These are phyloP conservation scores for Helicocarpus griseus DNA, from an alignment of 2,329 filamentous ascomycete genomes.

Conservation along the genomic window DNA sequence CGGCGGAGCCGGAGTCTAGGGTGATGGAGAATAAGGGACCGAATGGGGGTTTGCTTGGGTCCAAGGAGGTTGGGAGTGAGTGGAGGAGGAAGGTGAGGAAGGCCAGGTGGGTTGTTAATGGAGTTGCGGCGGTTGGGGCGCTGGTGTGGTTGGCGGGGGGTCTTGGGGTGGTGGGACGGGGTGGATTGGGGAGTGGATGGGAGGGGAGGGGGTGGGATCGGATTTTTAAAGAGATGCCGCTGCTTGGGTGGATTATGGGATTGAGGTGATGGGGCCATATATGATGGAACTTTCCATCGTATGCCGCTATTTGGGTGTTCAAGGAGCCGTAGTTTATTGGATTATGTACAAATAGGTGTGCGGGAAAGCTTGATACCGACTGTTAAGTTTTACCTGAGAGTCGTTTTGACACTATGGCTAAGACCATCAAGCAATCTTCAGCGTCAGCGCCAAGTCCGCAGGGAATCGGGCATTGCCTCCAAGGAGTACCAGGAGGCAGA, in stretches of 20 bases:
- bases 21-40: conserved; percentile 20
- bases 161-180: conserved; percentile 65
- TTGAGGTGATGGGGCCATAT: background rate
- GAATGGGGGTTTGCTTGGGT: conserved; percentile 24
- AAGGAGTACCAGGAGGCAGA: no score
- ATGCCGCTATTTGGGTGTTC: no score
- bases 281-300: no score
- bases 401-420: no score
- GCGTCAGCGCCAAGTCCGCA: no score
- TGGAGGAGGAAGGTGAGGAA: conserved; percentile 47
- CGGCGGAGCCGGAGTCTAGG: conserved; percentile 16
- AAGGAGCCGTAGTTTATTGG: no score
- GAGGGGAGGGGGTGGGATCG: conserved; percentile 70
- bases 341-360: no score
- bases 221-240: conserved; percentile 53
- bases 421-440: no score
- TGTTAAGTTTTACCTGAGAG: no score
- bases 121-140: conserved; percentile 46
- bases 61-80: conserved; percentile 40
- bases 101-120: conserved; percentile 64
- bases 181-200: conserved; percentile 64
- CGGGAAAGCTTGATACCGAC: no score
- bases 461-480: no score
- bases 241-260: conserved; percentile 34
- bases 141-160: conserved; percentile 74